Evolutionary conservation across 1,284 basidiomycete species (phyloP).

Genomic region (Waitea zeae): DNA sequence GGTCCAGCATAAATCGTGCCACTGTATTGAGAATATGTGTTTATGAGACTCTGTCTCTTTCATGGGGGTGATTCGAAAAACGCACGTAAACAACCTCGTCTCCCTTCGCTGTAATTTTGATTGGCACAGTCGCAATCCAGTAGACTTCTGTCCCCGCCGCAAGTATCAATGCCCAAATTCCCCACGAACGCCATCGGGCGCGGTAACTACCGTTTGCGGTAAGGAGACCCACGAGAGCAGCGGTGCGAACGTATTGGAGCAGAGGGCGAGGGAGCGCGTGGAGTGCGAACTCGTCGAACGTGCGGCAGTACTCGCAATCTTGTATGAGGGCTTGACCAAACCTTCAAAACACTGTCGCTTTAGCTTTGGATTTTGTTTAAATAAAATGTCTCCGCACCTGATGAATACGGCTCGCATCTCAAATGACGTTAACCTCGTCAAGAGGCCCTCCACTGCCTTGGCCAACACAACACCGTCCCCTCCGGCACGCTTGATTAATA

Average conservation of each 20-base stretch:
- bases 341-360: slow-evolving; percentile 15
- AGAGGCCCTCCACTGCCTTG: slow-evolving; percentile 28
- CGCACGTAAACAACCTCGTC: slow-evolving; percentile 34
- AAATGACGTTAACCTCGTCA: slow-evolving; percentile 36
- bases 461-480: slow-evolving; percentile 17
- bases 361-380: background rate
- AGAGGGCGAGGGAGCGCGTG: slow-evolving; percentile 34
- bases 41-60: background rate
- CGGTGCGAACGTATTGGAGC: slow-evolving; percentile 38
- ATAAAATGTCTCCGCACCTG: slow-evolving; percentile 20
- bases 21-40: slow-evolving; percentile 19
- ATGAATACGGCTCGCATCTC: slow-evolving; percentile 42
- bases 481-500: slow-evolving; percentile 22
- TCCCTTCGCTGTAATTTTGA: slow-evolving; percentile 23
- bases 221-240: slow-evolving; percentile 33
- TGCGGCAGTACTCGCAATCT: slow-evolving; percentile 42
- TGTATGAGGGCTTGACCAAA: slow-evolving; percentile 48
- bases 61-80: slow-evolving; percentile 4
- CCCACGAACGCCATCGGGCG: slow-evolving; percentile 30
- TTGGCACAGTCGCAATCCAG: slow-evolving; percentile 25
- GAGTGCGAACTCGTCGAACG: slow-evolving; percentile 37
- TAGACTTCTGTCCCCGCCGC: slow-evolving; percentile 36
- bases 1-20: slow-evolving; percentile 42
- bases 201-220: slow-evolving; percentile 20
- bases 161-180: slow-evolving; percentile 27